Evolutionary conservation across 2,329 filamentous ascomycete genomes (phyloP), one percentile per base, ranked within the genome.

Genomic region (Neofusicoccum kwambonambiense): DNA sequence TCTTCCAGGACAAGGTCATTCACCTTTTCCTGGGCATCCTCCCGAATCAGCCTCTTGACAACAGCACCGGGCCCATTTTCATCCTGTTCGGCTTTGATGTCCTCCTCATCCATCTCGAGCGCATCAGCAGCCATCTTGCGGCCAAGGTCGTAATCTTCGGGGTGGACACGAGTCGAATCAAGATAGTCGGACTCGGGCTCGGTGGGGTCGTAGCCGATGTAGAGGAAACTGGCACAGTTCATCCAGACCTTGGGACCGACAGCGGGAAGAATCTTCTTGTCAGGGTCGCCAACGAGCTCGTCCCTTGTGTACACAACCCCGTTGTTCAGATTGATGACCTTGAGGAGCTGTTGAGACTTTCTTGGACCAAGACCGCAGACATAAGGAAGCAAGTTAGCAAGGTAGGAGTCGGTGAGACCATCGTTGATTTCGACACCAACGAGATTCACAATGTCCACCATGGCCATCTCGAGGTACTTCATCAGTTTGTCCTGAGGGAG

Each of bases 71-170:
- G 84, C 0, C 95, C 95, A 68, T 93, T 92, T 73, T 97, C 92
- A 69, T 96, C 92, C 4, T 90, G 90, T 79, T 98, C 93, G 1
- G 91, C 92, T 78, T 97, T 96, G 75, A 99, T 92, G 72, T 99
- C 95, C 80, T 99, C 95, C 79, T 99, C 95, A 71, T 99, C 95
- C 69, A 99, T 84, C 75, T 97, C 94, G 54, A 99, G 83, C 15
- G 95, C 95, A 82, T 99, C 95, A 3, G 95, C 95, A 19, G 95
- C 95, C 90, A 99, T 98, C 80, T 99, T 99, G 70, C 94, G 91
- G 56, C 93, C 95, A 67, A 99, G 89, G 70, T 99, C 95, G 77
- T 99, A 99, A 75, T 99, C 95, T 81, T 99, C 95, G 1, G 95
- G 95, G 73, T 99, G 95, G 17, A 99, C 93, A 81, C 95, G 91